Conservation (phyloP, 1,139 yeast species). For the Geotrichum europaeum region DNA sequence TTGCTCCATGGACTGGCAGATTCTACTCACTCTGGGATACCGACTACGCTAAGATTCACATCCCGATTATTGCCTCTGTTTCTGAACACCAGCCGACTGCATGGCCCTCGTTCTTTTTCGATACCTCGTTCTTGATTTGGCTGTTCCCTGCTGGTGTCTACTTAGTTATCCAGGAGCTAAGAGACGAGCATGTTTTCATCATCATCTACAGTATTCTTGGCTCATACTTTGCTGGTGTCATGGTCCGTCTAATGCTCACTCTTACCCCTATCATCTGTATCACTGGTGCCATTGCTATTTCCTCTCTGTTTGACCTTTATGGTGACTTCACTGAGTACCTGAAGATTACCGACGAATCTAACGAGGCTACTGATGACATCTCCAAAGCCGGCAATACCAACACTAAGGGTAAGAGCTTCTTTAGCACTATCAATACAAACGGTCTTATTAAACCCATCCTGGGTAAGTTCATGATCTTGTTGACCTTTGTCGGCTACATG, state of each 20-base stretch:
- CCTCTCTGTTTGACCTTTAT: slow-evolving; percentile 78
- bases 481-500: slow-evolving; percentile 70
- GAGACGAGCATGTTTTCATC: slow-evolving; percentile 88
- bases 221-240: slow-evolving; percentile 97
- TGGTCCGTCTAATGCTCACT: slow-evolving; percentile 97
- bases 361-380: slow-evolving; percentile 11
- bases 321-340: slow-evolving; percentile 48
- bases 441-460: slow-evolving; percentile 35
- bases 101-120: slow-evolving; percentile 98
- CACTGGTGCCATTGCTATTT: slow-evolving; percentile 78
- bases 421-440: slow-evolving; percentile 18
- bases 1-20: slow-evolving; percentile 99
- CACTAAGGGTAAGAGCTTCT: slow-evolving; percentile 18
- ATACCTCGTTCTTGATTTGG: slow-evolving; percentile 90
- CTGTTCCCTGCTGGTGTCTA: slow-evolving; percentile 97
- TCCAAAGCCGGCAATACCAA: slow-evolving; percentile 8
- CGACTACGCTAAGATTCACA: slow-evolving; percentile 92
- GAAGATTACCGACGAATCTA: slow-evolving; percentile 15
- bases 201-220: slow-evolving; percentile 87
- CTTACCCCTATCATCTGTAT: slow-evolving; percentile 95
- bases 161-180: slow-evolving; percentile 79
- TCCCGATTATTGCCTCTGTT: slow-evolving; percentile 97
- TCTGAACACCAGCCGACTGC: slow-evolving; percentile 99
- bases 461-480: slow-evolving; percentile 58
- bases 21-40: slow-evolving; percentile 99